Base-by-base conservation (phyloP, 495 filamentous ascomycete species). In the Podospora sp. region DNA sequence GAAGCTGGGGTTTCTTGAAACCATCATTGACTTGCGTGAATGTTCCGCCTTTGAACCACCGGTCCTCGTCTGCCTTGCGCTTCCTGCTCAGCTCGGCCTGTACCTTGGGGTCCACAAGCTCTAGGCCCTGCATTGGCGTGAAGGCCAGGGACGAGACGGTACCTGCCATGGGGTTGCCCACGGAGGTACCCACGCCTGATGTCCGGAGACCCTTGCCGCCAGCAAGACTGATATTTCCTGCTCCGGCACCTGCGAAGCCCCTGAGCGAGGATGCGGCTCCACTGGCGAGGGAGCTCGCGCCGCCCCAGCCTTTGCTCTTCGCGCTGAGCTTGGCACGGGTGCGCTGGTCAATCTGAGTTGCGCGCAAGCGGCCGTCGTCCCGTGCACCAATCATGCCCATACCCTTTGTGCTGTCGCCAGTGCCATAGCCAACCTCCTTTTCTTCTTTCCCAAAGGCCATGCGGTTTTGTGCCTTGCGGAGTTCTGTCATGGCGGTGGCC, bases 361-460 rank as follows among this genome's bases (percentile, higher is more conserved):
- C 90, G 49, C 95, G 90, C 65, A 99, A 90, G 12, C 92, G 89
- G 26, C 95, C 96, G 65, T 91, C 92, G 76, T 94, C 90, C 61
- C 88, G 81, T 74, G 92, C 90, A 8, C 95, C 95, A 58, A 99
- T 90, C 96, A 98, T 98, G 60, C 95, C 95, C 70, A 99, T 77
- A 26, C 95, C 95, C 65, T 89, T 88, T 6, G 94, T 97, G 66
- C 87, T 86, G 68, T 97, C 93, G 29, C 94, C 91, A 11, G 86
- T 87, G 16, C 93, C 95, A 75, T 96, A 98, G 16, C 95, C 95
- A 21, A 95, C 91, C 78, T 99, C 95, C 68, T 90, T 87, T 77
- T 99, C 95, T 72, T 98, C 95, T 72, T 96, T 95, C 60, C 94
- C 94, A 70, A 99, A 99, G 0, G 90, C 93, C 85, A 99, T 89